Base-by-base conservation (phyloP, 1,284 basidiomycete genomes). In the Tylopilus sp. region DNA sequence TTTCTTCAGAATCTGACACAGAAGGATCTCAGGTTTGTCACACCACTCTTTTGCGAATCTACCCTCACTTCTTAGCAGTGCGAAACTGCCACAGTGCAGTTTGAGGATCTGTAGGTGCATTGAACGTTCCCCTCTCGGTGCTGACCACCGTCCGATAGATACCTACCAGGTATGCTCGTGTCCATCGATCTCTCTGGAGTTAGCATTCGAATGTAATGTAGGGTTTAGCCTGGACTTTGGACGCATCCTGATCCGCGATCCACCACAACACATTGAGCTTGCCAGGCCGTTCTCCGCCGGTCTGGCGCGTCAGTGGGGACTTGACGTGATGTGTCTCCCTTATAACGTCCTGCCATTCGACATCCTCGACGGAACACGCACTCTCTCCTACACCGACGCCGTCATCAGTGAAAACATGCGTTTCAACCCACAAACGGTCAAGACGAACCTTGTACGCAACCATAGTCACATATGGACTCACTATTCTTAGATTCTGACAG, bases 241-340 rank as follows among this genome's bases (percentile, higher is more conserved):
- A 3, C 60, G 57, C 6, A 23, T 69, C 29, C 55, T 66, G 28
- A 52, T 69, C 40, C 52, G 58, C 41, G 41, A 60, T 52, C 38
- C 48, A 29, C 51, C 53, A 50, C 26, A 47, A 21, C 19, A 55
- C 18, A 19, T 43, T 16, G 43, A 55, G 16, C 41, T 56, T 12
- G 60, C 67, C 15, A 57, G 65, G 21, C 66, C 64, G 1, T 74
- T 71, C 53, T 59, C 70, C 25, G 52, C 63, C 16, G 59, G 63
- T n/a, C 45, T 72, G 19, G 52, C 54, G 1, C 54, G 50, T 12
- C 67, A 75, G 29, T 63, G 67, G 45, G 72, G 64, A 40, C 54
- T 60, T 3, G 61, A 74, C 3, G 61, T 75, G 12, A 52, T 60
- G 49, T 68, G 65, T 41, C 60, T 72, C 21, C 70, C 70, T 4